Conservation (phyloP, 2,329 filamentous ascomycete species). For the Xylaria sp. region DNA sequence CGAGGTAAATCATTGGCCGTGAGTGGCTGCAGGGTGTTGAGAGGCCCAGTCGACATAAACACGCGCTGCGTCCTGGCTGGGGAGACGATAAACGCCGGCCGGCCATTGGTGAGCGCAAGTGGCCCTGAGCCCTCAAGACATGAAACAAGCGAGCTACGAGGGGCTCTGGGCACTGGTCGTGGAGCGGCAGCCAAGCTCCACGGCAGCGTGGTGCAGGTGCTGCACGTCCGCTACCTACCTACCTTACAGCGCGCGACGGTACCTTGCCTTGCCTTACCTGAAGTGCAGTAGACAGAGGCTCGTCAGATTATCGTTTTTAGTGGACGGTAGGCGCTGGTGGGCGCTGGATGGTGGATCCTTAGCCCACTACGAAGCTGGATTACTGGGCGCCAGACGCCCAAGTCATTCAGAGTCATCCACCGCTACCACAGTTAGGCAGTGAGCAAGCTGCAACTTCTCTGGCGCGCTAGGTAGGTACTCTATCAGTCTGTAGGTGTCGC, state of each 20-base stretch:
- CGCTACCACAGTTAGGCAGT: conserved; percentile 13
- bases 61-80: conserved; percentile 36
- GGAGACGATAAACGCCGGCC: conserved; percentile 33
- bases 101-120: conserved; percentile 37
- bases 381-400: conserved; percentile 24
- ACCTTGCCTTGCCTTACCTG: conserved; percentile 1
- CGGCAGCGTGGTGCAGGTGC: background rate
- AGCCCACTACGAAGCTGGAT: conserved; percentile 1
- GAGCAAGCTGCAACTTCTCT: background rate
- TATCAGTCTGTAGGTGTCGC: background rate
- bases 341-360: background rate
- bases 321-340: background rate
- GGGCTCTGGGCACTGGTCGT: conserved; percentile 15
- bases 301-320: background rate
- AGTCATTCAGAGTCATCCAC: conserved; percentile 22
- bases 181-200: conserved; percentile 28
- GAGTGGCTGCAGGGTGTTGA: conserved; percentile 33
- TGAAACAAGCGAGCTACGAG: conserved; percentile 42
- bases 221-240: too few relatives aligned
- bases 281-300: background rate
- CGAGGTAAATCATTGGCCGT: conserved; percentile 37
- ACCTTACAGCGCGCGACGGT: background rate
- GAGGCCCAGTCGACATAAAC: conserved; percentile 32
- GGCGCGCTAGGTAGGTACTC: background rate
- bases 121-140: conserved; percentile 33